Evolutionary conservation across 305 asterid genomes (phyloP), one percentile per base, ranked within the genome.

Genomic region (Solanum hybrid): DNA sequence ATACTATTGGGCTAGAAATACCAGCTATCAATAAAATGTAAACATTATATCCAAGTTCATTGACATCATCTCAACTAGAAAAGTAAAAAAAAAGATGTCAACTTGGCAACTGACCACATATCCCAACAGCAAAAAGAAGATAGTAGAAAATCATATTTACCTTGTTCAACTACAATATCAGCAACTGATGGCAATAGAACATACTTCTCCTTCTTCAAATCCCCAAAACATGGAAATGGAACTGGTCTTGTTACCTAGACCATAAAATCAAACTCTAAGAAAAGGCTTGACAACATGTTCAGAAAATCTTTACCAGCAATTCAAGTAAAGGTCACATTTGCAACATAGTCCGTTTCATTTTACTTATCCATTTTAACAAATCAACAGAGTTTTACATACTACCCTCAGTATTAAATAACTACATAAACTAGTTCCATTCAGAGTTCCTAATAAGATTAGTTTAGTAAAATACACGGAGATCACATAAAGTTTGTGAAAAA

Each of bases 111-210:
- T 42, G 56, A 42, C 56, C 56, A 42, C 56, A 42, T 12, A 11
- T 42, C 56, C 56, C 15, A 42, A 42, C 56, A 42, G 56, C 56
- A 42, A 42, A 42, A 12, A 42, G 56, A 42, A 42, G 56, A 42
- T 2, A 35, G 6, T 17, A 80, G 71, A 81, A 71, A 78, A 60
- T 86, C 79, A 86, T 29, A 24, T 73, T 85, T 94, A 95, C 98
- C 98, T 91, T 95, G 98, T 90, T 95, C 98, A 82, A 95, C 92
- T 15, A 90, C 92, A 88, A 95, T 90, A 72, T 95, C 96, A 35
- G 96, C 95, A 87, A 95, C 98, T 27, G 96, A 93, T 26, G 95
- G 94, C 92, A 95, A 91, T 81, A 95, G 69, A 71, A 95, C 87
- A 78, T 94, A 94, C 92, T 95, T 95, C 92, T 95, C 98, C 87